Evolutionary conservation across 2,329 filamentous ascomycete genomes (phyloP), one percentile per base, ranked within the genome.

Genomic region (Sporothrix globosa): DNA sequence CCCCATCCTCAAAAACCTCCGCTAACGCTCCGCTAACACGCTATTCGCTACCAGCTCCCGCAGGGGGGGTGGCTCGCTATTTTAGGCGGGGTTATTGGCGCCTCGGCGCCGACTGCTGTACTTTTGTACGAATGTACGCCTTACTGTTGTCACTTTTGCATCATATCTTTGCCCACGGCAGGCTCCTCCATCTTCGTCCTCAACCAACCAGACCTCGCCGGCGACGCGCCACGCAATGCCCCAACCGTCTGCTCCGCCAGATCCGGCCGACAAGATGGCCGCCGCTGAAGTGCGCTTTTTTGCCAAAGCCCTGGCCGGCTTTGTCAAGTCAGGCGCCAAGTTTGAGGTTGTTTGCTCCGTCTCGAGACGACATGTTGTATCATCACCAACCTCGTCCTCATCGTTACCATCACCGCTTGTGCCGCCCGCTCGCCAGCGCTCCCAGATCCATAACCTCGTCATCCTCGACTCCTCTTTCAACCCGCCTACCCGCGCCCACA

Each of bases 391-490:
- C 9, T 2, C 48, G 0, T n/a, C 48, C 48, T 4, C 39, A 3
- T 2, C 39, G 9, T 34, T 82, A 67, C 53, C 70, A 6, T 50
- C 67, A 30, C 34, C 58, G 60, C 63, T 58, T 11, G 53, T 63
- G 27, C 41, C n/a, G 50, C 71, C 72, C 7, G 13, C 44, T 0
- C 68, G 30, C n/a, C 69, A 71, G 14, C 50, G 27, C 1, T 39
- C 63, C 13, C 67, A 50, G 10, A 61, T 72, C 2, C 72, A 24
- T 19, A 68, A 44, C 21, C 80, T 91, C 71, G 79, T 90, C 68
- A 81, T 91, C 69, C 83, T 91, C 61, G 89, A 91, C 78, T 89
- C 88, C 67, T 90, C 87, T 71, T 91, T 90, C 81, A 91, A 91
- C 76, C 89, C 89, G 34, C 89, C 89, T 0, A 90, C 89, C 0